Conservation (phyloP, 2,329 filamentous ascomycete genomes). For the Fusarium sp. region DNA sequence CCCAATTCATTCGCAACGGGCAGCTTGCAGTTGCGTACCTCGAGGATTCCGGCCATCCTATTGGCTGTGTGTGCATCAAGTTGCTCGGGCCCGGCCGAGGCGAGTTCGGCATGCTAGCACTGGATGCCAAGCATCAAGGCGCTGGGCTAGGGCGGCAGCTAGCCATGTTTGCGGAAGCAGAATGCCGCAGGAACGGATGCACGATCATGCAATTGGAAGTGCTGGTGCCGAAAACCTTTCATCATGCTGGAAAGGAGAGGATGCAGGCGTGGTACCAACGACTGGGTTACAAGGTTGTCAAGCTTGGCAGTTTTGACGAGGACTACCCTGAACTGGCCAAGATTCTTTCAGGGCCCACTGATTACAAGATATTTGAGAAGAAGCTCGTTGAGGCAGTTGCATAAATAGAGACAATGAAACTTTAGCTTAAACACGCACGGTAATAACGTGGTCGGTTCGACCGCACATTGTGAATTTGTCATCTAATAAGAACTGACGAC, state of each 20-base stretch:
- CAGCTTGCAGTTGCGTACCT: slow-evolving; percentile 43
- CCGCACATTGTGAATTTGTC: neutral
- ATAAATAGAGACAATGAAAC: neutral
- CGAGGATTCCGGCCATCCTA: neutral
- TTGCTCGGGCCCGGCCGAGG: slow-evolving; percentile 32
- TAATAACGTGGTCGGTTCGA: neutral
- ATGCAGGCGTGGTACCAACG: slow-evolving; percentile 46
- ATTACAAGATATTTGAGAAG: slow-evolving; percentile 48
- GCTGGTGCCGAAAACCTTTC: slow-evolving; percentile 43
- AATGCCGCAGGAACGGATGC: slow-evolving; percentile 44
- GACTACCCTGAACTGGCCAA: slow-evolving; percentile 46
- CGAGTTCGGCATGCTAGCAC: slow-evolving; percentile 46
- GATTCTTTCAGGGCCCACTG: slow-evolving; percentile 42
- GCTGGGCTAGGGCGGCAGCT: slow-evolving; percentile 42
- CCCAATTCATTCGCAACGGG: slow-evolving; percentile 32
- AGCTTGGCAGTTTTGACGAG: slow-evolving; percentile 41
- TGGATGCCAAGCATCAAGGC: slow-evolving; percentile 40
- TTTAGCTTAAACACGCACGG: neutral
- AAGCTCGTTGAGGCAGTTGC: neutral
- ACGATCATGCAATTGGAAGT: slow-evolving; percentile 47
- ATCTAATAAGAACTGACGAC: neutral
- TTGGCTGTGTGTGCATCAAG: slow-evolving; percentile 47
- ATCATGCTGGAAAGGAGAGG: slow-evolving; percentile 44
- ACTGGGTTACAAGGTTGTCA: slow-evolving; percentile 45
- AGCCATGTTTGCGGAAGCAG: slow-evolving; percentile 44